phyloP scores from a whole-genome alignment of 1,284 basidiomycete species.

The Vanrija sp. region DNA sequence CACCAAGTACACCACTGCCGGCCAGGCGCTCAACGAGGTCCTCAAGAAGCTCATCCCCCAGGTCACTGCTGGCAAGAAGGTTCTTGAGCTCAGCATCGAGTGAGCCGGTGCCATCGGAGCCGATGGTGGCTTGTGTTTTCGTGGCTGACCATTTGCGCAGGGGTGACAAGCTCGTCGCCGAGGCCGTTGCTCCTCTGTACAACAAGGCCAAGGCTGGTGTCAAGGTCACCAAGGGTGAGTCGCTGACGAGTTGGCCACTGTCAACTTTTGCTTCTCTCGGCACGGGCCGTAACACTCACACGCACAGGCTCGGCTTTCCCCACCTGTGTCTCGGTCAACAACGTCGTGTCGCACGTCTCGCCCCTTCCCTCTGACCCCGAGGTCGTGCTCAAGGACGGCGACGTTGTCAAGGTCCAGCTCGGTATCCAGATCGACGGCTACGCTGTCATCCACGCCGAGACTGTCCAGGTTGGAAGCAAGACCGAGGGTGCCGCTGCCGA shows the following conservation, averaged over 20 bases:
- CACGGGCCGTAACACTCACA: neutral
- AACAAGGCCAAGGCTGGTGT: conserved; percentile 84
- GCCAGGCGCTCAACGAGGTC: conserved; percentile 81
- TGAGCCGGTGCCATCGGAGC: conserved; percentile 5
- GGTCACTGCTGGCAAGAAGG: conserved; percentile 73
- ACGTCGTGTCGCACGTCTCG: conserved; percentile 57
- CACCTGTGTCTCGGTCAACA: conserved; percentile 87
- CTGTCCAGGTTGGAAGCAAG: conserved; percentile 76
- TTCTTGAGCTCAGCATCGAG: conserved; percentile 81
- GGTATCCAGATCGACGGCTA: conserved; percentile 93
- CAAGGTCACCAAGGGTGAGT: conserved; percentile 78
- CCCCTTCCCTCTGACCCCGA: conserved; percentile 56
- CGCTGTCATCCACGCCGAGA: conserved; percentile 68
- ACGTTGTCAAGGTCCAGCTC: conserved; percentile 93
- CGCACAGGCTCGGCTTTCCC: conserved; percentile 83
- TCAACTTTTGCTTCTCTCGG: neutral
- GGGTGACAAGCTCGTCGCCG: conserved; percentile 87
- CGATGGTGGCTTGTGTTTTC: neutral
- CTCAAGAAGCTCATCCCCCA: conserved; percentile 79
- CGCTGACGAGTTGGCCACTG: neutral
- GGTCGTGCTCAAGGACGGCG: conserved; percentile 80
- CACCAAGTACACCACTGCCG: conserved; percentile 68
- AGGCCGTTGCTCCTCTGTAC: conserved; percentile 78
- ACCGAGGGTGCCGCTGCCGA: conserved; percentile 82
- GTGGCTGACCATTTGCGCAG: conserved; percentile 16